Evolutionary conservation across 2,329 filamentous ascomycete species (phyloP), one percentile per base, ranked within the genome.

Genomic region (Botryotinia narcissicola): DNA sequence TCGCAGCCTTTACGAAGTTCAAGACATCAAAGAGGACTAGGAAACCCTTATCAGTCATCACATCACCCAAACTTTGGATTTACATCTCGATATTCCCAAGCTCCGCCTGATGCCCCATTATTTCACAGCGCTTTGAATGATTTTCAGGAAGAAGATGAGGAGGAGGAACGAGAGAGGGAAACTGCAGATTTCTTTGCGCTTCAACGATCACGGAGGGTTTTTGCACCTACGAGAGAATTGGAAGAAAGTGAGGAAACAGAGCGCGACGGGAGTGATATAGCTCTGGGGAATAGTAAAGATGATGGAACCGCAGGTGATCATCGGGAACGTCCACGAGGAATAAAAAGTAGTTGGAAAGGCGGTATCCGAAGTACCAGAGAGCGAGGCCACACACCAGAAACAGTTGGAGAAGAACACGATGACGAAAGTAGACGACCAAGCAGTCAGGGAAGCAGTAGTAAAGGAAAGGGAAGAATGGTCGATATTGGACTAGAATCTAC

Each of bases 161-260:
- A 96, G 81, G 92, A 93, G 78, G 94, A 97, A 82, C 91, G 93
- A 78, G 93, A 97, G 78, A 87, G 94, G 71, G 95, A 98, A 80
- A 93, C 95, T 48, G 94, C 94, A n/a, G 96, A 98, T 83, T 91
- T 96, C 77, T 97, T 95, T 83, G 95, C 95, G 9, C 85, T 99
- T 73, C 95, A 98, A 82, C 89, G 92, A 78, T 98, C 95, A 77
- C 89, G 96, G 78, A 89, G 95, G 64, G 93, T 97, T 74, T 95
- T 98, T 80, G 93, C 94, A 22, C 91, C 91, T 22, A 94, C 92
- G 82, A 90, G 93, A 78, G 60, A 42, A 62, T 84, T 98, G 68
- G 93, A 92, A 54, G 94, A 97, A 77, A 97, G 94, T 75, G 91
- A 92, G 3, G 95, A 97, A 78, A 89, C 92, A 3, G 94, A 96